A percentile compares a stretch with the other conserved stretches of the same genome.
phyloP scores from a whole-genome alignment of 2,329 filamentous ascomycete genomes.

The Dothidotthia symphoricarpi region DNA sequence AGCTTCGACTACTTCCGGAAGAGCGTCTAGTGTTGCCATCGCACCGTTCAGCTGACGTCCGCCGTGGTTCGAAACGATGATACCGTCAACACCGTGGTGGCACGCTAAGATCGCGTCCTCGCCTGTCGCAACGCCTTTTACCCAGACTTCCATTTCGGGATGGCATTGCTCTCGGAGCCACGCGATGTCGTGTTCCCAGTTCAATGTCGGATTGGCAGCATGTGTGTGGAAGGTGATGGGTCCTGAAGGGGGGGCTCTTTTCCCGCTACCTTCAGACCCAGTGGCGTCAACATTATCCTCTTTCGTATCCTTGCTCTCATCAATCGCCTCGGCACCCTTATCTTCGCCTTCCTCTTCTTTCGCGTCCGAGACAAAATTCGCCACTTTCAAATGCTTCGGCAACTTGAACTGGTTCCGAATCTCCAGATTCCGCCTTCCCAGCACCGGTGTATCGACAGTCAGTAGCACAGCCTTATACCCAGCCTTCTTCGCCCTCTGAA shows the following conservation, averaged over 20 bases:
- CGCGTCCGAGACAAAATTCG: slow-evolving; percentile 16
- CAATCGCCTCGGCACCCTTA: not conserved
- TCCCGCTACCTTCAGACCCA: slow-evolving; percentile 5
- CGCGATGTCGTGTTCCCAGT: slow-evolving; percentile 25
- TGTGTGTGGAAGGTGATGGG: slow-evolving; percentile 21
- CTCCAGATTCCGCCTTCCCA: slow-evolving; percentile 23
- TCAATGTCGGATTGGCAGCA: slow-evolving; percentile 21
- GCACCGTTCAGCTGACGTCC: slow-evolving; percentile 52
- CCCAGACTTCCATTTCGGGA: slow-evolving; percentile 39
- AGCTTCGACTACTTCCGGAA: slow-evolving; percentile 56
- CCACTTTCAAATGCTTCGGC: slow-evolving; percentile 21
- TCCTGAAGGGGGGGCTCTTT: slow-evolving; percentile 11
- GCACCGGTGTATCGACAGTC: slow-evolving; percentile 26
- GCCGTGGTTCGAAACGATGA: slow-evolving; percentile 54
- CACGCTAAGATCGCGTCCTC: slow-evolving; percentile 46
- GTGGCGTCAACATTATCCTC: not conserved
- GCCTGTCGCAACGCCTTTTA: slow-evolving; percentile 45
- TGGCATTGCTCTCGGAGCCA: slow-evolving; percentile 21
- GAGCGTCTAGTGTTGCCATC: slow-evolving; percentile 36
- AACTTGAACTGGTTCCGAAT: slow-evolving; percentile 30
- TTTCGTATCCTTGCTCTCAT: slow-evolving; percentile 5
- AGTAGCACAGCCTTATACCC: slow-evolving; percentile 28
- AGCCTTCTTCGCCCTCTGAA: slow-evolving; percentile 24
- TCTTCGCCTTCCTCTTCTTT: not conserved
- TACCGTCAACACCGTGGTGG: slow-evolving; percentile 46